Percentiles rank a stretch among this genome's conserved stretches.
phyloP scores from a whole-genome alignment of 176 grass and related monocot species.

The Aechmea fasciata region DNA sequence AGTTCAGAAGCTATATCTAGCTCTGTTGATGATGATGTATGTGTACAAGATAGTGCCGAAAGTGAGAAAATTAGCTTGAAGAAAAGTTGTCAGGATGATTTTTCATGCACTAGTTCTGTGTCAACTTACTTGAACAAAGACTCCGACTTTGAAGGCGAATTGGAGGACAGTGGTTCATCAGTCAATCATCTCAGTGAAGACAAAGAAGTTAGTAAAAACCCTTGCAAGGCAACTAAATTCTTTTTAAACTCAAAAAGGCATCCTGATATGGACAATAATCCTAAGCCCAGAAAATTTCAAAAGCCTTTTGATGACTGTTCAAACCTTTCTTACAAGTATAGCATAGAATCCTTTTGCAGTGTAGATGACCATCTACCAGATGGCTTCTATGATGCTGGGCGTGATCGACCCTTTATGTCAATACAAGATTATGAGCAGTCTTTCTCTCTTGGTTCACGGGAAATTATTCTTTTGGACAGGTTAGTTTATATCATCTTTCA shows the following conservation, averaged over 20 bases:
- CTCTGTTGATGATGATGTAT: constrained; percentile 32
- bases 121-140: constrained; percentile 26
- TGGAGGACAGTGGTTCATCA: constrained; percentile 48
- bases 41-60: constrained; percentile 36
- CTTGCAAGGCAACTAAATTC: constrained; percentile 36
- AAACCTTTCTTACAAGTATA: constrained; percentile 83
- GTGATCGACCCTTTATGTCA: constrained; percentile 74
- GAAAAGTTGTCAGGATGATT: constrained; percentile 20
- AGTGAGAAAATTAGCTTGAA: constrained; percentile 25
- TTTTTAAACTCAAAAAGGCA: constrained; percentile 79
- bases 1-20: constrained; percentile 39
- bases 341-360: constrained; percentile 72
- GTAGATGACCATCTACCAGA: constrained; percentile 81
- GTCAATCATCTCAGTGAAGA: background rate
- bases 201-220: constrained; percentile 25
- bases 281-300: constrained; percentile 86
- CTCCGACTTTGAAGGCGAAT: constrained; percentile 28
- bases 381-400: constrained; percentile 96
- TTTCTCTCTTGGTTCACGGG: constrained; percentile 53
- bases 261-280: constrained; percentile 86
- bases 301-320: constrained; percentile 56
- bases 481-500: constrained; percentile 18
- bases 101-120: constrained; percentile 37
- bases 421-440: constrained; percentile 68
- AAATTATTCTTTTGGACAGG: constrained; percentile 99